These are phyloP conservation scores for Astragalus membranaceus DNA, from an alignment of 306 rosid species.

Conservation along the genomic window DNA sequence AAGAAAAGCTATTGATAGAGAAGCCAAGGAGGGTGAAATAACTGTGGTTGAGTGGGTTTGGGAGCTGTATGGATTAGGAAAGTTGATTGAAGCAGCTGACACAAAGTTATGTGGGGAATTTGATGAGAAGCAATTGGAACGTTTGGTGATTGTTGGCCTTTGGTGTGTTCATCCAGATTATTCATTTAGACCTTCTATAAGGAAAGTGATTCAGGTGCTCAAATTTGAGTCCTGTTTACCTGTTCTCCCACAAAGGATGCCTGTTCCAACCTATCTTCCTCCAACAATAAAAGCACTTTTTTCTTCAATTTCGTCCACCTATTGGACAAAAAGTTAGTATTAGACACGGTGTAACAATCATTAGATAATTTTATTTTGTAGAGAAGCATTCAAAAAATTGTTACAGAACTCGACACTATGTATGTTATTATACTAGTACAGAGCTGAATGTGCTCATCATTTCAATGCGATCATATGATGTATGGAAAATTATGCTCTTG, in stretches of 20 bases:
- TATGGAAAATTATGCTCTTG: neutral
- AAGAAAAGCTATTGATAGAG: constrained; percentile 17
- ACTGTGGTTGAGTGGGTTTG: constrained; percentile 38
- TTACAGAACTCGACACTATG: neutral
- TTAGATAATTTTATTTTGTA: neutral
- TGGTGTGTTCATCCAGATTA: constrained; percentile 41
- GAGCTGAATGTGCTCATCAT: neutral
- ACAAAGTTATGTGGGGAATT: constrained; percentile 15
- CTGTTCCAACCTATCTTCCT: constrained; percentile 34
- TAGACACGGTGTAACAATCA: neutral
- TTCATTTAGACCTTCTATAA: constrained; percentile 22
- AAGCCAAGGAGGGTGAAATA: constrained; percentile 7
- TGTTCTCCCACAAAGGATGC: constrained; percentile 25
- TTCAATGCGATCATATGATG: neutral
- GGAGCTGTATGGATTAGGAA: constrained; percentile 29
- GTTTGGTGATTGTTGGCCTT: constrained; percentile 32
- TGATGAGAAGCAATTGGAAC: constrained; percentile 25
- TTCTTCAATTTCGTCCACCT: constrained; percentile 15
- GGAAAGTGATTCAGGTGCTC: constrained; percentile 35
- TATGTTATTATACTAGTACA: neutral
- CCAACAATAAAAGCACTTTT: constrained; percentile 6
- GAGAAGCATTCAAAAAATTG: neutral
- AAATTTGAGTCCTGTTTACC: constrained; percentile 30
- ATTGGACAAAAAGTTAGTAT: constrained; percentile 3
- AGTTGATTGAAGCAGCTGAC: constrained; percentile 21